phyloP scores from a whole-genome alignment of 2,329 filamentous ascomycete species.

The Rugonectria rugulosa region DNA sequence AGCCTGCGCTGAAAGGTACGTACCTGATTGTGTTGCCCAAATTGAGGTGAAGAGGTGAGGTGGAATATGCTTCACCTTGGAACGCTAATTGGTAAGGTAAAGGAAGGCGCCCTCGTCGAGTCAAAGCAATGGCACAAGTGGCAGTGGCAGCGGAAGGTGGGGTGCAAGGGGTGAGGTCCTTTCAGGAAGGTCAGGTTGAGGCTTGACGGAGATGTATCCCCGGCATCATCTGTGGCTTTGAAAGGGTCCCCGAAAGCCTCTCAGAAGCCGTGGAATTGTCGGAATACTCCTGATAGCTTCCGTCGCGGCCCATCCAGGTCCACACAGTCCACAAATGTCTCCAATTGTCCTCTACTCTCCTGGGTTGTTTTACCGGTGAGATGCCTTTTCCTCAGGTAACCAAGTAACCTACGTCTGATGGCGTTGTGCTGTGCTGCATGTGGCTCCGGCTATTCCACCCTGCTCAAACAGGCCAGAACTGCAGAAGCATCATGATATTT shows the following conservation, averaged over 20 bases:
- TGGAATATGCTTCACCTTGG: no score
- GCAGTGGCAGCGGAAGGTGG: no score
- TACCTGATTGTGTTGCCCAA: not conserved
- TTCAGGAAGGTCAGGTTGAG: slow-evolving; percentile 10
- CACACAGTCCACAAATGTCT: not conserved
- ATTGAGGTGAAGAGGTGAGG: no score
- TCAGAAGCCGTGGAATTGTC: slow-evolving; percentile 9
- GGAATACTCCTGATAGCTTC: slow-evolving; percentile 8
- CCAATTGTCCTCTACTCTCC: not conserved
- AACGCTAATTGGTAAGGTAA: no score
- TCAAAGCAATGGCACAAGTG: no score
- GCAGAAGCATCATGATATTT: slow-evolving; percentile 30
- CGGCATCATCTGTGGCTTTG: slow-evolving; percentile 8
- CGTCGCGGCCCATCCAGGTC: not conserved
- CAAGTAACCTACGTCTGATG: not conserved
- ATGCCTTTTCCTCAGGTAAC: not conserved
- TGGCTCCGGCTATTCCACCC: slow-evolving; percentile 38
- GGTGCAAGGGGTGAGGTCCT: no score
- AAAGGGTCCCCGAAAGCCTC: not conserved
- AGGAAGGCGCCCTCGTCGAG: no score
- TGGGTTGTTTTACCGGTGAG: not conserved
- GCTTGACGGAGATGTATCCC: slow-evolving; percentile 16
- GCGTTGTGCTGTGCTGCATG: slow-evolving; percentile 20
- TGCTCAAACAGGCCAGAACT: slow-evolving; percentile 32
- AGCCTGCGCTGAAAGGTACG: slow-evolving; percentile 2